Base-by-base conservation (phyloP, 176 grass and related monocot genomes). In the maize (Zea mays) region DNA sequence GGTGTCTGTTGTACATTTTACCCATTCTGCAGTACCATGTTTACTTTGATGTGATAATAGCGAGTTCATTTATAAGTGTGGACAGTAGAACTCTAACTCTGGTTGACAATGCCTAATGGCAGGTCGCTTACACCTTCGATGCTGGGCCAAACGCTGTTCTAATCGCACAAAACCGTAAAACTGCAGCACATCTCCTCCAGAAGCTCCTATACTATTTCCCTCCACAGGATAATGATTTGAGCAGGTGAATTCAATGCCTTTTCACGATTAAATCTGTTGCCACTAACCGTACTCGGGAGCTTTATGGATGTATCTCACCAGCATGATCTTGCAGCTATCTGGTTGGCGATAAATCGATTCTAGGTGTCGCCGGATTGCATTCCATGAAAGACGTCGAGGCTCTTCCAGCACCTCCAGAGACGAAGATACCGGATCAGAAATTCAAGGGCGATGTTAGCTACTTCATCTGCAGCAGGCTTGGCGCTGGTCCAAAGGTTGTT, bases 81-180 rank as follows among this genome's bases (percentile, higher is more conserved):
- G 21, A 35, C 15, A 52, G 17, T 8, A 55, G 10, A 63, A 14
- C 45, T 67, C 49, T 82, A 77, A 87, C 77, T 72, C 8, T 1
- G 0, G n/a, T 49, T 40, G 64, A 3, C 16, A 36, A 62, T 55
- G 21, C 67, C 14, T 20, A 79, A 62, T 79, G 56, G 21, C 75
- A 99, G 96, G 90, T 89, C 20, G 96, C 90, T 2, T 95, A 95
- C 83, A 99, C 96, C 13, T 99, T 99, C 13, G 96, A 99, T 79
- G 96, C 96, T 11, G 96, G 92, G 72, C 96, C 96, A 10, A 95
- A 99, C 41, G 92, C 90, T 13, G 95, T 98, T 43, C 37, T 98
- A 35, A 88, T 98, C 79, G 69, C 92, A 78, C 83, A 42, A 38
- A 95, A 99, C 69, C 90, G 87, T 59, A 94, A 92, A 20, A 83